A percentile compares a stretch with the other conserved stretches of the same genome.
phyloP scores from a whole-genome alignment of 2,329 filamentous ascomycete species.

The Sordariomycetes sp. region DNA sequence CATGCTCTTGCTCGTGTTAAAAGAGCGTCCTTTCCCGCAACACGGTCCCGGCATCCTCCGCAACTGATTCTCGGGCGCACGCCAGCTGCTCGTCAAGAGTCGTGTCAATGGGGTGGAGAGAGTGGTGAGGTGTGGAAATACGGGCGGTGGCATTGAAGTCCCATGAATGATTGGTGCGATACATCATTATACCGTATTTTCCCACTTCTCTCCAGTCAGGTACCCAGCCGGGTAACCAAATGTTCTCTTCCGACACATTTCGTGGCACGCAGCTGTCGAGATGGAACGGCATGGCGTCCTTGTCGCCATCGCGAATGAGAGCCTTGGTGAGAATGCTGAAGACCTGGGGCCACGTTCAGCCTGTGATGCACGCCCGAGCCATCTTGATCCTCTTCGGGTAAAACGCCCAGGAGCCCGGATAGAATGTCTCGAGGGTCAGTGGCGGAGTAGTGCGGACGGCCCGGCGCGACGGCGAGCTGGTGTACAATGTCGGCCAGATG shows the following conservation, averaged over 20 bases:
- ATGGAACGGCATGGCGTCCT: not conserved
- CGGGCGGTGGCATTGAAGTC: not conserved
- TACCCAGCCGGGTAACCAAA: slow-evolving; percentile 8
- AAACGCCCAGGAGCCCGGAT: slow-evolving; percentile 8
- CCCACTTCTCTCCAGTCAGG: slow-evolving; percentile 7
- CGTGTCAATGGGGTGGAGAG: not conserved
- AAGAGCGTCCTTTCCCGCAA: slow-evolving; percentile 7
- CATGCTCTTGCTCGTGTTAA: slow-evolving; percentile 9
- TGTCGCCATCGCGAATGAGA: not conserved
- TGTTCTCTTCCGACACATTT: no score
- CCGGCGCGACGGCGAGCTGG: not conserved
- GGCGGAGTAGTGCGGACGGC: slow-evolving; percentile 8
- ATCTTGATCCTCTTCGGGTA: slow-evolving; percentile 4
- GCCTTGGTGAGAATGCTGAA: slow-evolving; percentile 7
- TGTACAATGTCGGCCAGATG: slow-evolving; percentile 5
- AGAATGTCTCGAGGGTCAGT: slow-evolving; percentile 11
- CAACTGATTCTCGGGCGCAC: not conserved
- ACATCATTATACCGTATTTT: not conserved
- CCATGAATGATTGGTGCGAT: not conserved
- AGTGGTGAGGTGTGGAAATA: not conserved
- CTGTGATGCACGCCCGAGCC: slow-evolving; percentile 6
- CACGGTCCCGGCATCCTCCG: not conserved
- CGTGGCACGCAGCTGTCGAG: slow-evolving; percentile 7
- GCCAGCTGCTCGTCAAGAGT: not conserved
- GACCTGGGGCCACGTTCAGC: not conserved